A percentile compares a stretch with the other conserved stretches of the same genome.
These are phyloP conservation scores for Pseudognaphalium luteoalbum DNA, from an alignment of 129 eudicot genomes.

Conservation along the genomic window DNA sequence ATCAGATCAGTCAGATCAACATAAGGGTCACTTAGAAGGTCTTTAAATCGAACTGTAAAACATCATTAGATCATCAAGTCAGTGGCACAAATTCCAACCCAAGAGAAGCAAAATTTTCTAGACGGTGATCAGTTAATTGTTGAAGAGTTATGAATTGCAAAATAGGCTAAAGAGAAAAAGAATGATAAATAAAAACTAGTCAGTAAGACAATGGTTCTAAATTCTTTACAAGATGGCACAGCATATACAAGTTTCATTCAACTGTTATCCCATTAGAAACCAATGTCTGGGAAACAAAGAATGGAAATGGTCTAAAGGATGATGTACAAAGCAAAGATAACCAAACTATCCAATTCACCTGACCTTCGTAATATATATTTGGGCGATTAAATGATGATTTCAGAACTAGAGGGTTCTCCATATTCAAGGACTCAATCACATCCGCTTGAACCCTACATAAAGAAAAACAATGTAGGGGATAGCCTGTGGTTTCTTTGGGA, in stretches of 20 bases:
- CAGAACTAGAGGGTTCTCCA: slow-evolving; percentile 73
- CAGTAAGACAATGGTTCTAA: slow-evolving; percentile 3
- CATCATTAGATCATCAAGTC: slow-evolving; percentile 20
- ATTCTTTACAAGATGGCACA: slow-evolving; percentile 5
- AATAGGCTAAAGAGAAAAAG: slow-evolving; percentile 3
- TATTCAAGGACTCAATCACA: slow-evolving; percentile 78
- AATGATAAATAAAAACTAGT: not conserved
- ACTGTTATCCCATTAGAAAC: not conserved
- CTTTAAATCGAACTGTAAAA: slow-evolving; percentile 84
- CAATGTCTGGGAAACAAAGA: not conserved
- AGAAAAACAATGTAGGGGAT: not conserved
- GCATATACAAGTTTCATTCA: slow-evolving; percentile 6
- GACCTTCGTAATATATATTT: slow-evolving; percentile 91
- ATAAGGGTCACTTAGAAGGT: slow-evolving; percentile 74
- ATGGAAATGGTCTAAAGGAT: not conserved
- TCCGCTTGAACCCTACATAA: slow-evolving; percentile 82
- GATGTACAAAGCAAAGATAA: slow-evolving; percentile 3
- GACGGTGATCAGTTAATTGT: not conserved
- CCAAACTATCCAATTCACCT: slow-evolving; percentile 24
- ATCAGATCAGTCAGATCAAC: slow-evolving; percentile 69
- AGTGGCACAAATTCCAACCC: slow-evolving; percentile 3
- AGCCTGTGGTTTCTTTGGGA: not conserved
- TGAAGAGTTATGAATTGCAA: not conserved
- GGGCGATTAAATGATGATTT: slow-evolving; percentile 95
- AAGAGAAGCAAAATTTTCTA: not conserved